Percentiles rank a stretch among this genome's conserved stretches.
Evolutionary conservation across 1,139 yeast species (phyloP).

Genomic region (Taphrina flavorubra): DNA sequence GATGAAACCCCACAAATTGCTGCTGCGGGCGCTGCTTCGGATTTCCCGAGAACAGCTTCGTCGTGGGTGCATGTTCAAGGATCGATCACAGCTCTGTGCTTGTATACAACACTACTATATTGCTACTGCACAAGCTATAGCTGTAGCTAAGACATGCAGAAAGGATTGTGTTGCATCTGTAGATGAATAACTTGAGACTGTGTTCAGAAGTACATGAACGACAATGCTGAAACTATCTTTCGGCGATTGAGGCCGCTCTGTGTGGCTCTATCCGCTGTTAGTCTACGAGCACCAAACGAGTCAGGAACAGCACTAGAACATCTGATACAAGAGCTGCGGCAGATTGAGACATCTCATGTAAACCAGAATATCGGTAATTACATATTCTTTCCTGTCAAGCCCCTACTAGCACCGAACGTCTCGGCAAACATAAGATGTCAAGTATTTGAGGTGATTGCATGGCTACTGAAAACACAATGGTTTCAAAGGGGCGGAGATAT

Average conservation of each 20-base stretch:
- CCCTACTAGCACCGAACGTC: slow-evolving; percentile 15
- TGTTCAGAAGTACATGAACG: slow-evolving; percentile 17
- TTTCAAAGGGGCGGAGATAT: slow-evolving; percentile 13
- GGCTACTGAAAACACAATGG: slow-evolving; percentile 32
- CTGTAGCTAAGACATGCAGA: too few relatives aligned
- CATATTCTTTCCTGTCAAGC: slow-evolving; percentile 33
- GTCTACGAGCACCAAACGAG: slow-evolving; percentile 9
- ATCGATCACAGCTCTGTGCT: too few relatives aligned
- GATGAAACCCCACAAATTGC: too few relatives aligned
- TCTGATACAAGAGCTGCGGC: background rate
- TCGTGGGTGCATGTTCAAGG: too few relatives aligned
- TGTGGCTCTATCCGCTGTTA: slow-evolving; percentile 23
- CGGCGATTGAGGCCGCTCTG: slow-evolving; percentile 24
- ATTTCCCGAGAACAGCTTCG: too few relatives aligned
- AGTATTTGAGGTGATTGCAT: slow-evolving; percentile 20
- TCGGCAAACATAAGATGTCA: slow-evolving; percentile 4
- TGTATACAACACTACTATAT: too few relatives aligned
- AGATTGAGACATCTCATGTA: background rate
- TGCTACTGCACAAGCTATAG: too few relatives aligned
- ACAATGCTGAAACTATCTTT: slow-evolving; percentile 1
- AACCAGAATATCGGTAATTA: slow-evolving; percentile 33
- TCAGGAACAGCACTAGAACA: slow-evolving; percentile 16
- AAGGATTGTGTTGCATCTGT: background rate
- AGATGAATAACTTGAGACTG: background rate
- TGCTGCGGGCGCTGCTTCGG: too few relatives aligned